Evolutionary conservation across 306 rosid species (phyloP).

Genomic region (Prinsepia uniflora): DNA sequence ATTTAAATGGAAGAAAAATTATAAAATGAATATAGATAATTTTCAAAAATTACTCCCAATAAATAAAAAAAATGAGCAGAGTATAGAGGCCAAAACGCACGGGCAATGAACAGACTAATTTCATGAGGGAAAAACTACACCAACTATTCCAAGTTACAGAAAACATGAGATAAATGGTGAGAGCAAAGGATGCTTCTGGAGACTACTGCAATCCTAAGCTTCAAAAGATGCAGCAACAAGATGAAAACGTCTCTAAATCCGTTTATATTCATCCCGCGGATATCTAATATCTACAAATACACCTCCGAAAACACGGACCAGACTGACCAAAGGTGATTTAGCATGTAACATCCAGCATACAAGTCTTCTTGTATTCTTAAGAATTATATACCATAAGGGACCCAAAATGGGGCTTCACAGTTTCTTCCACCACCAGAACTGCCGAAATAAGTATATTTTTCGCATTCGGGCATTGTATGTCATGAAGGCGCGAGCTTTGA

Average conservation of each 20-base stretch:
- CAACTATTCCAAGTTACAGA: slow-evolving; percentile 3
- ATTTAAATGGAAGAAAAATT: neutral
- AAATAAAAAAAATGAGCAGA: neutral
- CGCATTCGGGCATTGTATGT: slow-evolving; percentile 64
- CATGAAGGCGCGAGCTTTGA: slow-evolving; percentile 73
- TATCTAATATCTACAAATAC: slow-evolving; percentile 34
- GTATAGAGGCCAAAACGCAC: neutral
- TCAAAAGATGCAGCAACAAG: neutral
- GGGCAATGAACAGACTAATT: neutral
- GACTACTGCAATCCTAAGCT: neutral
- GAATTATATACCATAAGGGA: slow-evolving; percentile 36
- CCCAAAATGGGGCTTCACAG: neutral
- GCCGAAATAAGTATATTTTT: slow-evolving; percentile 60
- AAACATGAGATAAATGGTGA: neutral
- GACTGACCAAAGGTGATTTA: slow-evolving; percentile 21
- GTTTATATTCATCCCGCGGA: neutral
- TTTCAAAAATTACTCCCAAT: too few species aligned
- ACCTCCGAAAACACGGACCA: slow-evolving; percentile 22
- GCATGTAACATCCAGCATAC: slow-evolving; percentile 13
- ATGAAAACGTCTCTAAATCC: neutral
- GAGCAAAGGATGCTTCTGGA: slow-evolving; percentile 7
- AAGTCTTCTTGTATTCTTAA: slow-evolving; percentile 8
- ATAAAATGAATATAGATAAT: too few species aligned
- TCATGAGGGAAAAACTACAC: neutral
- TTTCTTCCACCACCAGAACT: slow-evolving; percentile 79